Conservation (phyloP, 257 asterid species). For the Paraleonurus japonicus region DNA sequence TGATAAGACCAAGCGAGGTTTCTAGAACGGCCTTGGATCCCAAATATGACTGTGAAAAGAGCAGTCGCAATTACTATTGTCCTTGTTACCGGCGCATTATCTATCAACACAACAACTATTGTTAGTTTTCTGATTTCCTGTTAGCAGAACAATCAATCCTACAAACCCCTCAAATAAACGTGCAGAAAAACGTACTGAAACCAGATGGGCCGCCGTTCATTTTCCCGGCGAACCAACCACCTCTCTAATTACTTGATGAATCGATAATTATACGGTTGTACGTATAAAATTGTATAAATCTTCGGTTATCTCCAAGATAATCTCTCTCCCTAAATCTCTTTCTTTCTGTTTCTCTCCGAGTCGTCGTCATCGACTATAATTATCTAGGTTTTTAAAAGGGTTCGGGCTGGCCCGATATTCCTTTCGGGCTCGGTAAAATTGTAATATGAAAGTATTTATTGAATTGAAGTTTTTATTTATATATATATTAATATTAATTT, state of each 20-base stretch:
- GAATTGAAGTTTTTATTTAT: background rate
- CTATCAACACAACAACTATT: constrained; percentile 34
- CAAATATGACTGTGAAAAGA: constrained; percentile 84
- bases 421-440: constrained; percentile 5
- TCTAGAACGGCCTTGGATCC: constrained; percentile 78
- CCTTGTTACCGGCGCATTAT: constrained; percentile 88
- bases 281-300: constrained; percentile 6
- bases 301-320: background rate
- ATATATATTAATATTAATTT: background rate
- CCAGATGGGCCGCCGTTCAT: constrained; percentile 99
- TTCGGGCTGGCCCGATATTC: constrained; percentile 27
- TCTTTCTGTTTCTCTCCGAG: constrained; percentile 24
- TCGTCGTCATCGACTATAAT: constrained; percentile 32
- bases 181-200: constrained; percentile 62
- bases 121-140: background rate
- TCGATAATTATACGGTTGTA: constrained; percentile 20
- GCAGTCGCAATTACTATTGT: constrained; percentile 67
- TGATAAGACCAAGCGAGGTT: constrained; percentile 77
- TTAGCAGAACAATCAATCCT: background rate
- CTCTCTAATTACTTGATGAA: constrained; percentile 17
- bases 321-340: constrained; percentile 20
- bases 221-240: constrained; percentile 56
- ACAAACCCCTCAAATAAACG: background rate
- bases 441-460: no score
- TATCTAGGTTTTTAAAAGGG: constrained; percentile 26